Base-by-base conservation (phyloP, 2,329 filamentous ascomycete species). In the Penicillium rolfsii region DNA sequence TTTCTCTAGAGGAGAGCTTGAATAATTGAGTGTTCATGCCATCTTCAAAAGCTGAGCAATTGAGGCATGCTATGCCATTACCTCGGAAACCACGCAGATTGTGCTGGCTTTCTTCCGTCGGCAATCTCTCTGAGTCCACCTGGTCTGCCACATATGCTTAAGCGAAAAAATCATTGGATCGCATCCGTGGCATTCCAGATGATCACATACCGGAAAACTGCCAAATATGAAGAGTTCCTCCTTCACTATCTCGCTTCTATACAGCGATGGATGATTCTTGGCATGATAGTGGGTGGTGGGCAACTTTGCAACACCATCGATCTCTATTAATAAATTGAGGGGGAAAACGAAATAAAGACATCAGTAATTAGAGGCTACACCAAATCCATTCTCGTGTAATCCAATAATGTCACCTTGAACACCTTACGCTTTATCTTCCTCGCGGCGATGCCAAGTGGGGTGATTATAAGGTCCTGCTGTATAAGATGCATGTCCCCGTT, bases 331-430 rank as follows among this genome's bases (percentile, higher is more conserved):
- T 35, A 28, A 22, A 50, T 8, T 22, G 57, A 54, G 19, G 53
- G 46, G 30, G 46, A 61, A 60, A 43, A 61, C 50, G 40, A 38
- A 38, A 49, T 41, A 30, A 35, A 58, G 33, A 33, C 52, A 62
- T 33, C 52, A 68, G 63, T 53, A 58, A 62, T 61, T 54, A 58
- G 60, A 67, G 66, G 54, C 43, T 61, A 67, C 64, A 62, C 64
- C 58, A 68, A 67, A 64, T 67, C 58, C 67, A 69, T 68, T 61
- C 41, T 61, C 28, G 64, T 69, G 64, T 65, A 68, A 68, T 62
- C 24, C 26, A 26, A 24, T 24, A 19, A 38, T 14, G 52, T 63
- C 45, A 30, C 54, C 52, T 57, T 49, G 43, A 58, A 48, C 14
- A 12, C 8, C 19, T 53, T 33, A 57, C 55, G 52, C 46, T 48